phyloP scores from a whole-genome alignment of 2,329 filamentous ascomycete species.

The Penicillium sp. region DNA sequence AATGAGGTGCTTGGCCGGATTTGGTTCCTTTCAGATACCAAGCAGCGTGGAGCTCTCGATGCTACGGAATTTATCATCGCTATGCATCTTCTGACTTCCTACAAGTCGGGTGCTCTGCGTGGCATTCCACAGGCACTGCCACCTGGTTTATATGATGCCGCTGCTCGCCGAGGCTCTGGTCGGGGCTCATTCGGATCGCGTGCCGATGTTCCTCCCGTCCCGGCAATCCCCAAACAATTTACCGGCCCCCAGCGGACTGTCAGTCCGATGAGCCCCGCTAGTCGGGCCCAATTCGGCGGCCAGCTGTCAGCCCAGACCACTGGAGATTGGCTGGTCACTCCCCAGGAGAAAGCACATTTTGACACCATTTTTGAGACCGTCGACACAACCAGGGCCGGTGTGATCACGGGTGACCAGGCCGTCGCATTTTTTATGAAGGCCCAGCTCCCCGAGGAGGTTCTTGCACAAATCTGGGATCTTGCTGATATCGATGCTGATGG shows the following conservation, averaged over 20 bases:
- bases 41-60: conserved; percentile 81
- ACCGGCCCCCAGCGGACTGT: conserved; percentile 57
- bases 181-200: conserved; percentile 50
- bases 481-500: conserved; percentile 91
- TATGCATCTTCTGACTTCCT: conserved; percentile 92
- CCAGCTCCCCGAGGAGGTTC: conserved; percentile 75
- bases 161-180: conserved; percentile 61
- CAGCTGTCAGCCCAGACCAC: conserved; percentile 53
- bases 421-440: conserved; percentile 93
- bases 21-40: conserved; percentile 91
- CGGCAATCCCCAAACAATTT: conserved; percentile 76
- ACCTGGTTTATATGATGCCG: conserved; percentile 83
- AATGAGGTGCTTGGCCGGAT: conserved; percentile 91
- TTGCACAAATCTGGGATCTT: conserved; percentile 96
- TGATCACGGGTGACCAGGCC: conserved; percentile 89
- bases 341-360: conserved; percentile 80
- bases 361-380: conserved; percentile 80
- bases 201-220: conserved; percentile 53
- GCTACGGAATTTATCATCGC: conserved; percentile 93
- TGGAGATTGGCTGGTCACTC: conserved; percentile 75
- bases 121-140: conserved; percentile 76
- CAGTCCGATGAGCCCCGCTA: conserved; percentile 50
- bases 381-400: conserved; percentile 74
- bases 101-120: conserved; percentile 77
- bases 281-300: conserved; percentile 47